Conservation (phyloP, 106 monocot species). For the Alisma plantagoaquatica region DNA sequence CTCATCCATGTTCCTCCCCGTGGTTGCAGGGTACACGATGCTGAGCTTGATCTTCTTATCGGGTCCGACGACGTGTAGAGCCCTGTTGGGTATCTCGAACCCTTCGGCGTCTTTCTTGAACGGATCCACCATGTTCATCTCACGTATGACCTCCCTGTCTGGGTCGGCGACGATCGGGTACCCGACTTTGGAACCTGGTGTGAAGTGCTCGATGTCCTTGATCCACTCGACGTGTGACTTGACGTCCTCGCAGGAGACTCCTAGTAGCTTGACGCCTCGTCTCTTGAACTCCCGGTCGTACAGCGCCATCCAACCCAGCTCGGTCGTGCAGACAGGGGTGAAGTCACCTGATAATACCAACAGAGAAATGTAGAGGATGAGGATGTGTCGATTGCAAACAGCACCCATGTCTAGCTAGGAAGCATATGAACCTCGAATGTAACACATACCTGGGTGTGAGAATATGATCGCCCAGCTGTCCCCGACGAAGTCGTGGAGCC, state of each 20-base stretch:
- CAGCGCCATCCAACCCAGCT: slow-evolving; percentile 48
- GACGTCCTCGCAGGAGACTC: too few species aligned
- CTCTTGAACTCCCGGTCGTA: slow-evolving; percentile 47
- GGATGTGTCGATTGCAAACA: too few species aligned
- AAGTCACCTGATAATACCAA: slow-evolving; percentile 29
- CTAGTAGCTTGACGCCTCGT: slow-evolving; percentile 58
- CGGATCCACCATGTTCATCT: slow-evolving; percentile 70
- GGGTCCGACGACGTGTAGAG: too few species aligned
- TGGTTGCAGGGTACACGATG: slow-evolving; percentile 55
- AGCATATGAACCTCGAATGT: too few species aligned
- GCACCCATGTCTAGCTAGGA: too few species aligned
- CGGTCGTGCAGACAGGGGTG: slow-evolving; percentile 71
- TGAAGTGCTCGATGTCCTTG: slow-evolving; percentile 53
- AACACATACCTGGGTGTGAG: slow-evolving; percentile 77
- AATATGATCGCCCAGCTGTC: slow-evolving; percentile 52
- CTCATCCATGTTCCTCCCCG: slow-evolving; percentile 72
- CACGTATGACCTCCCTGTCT: slow-evolving; percentile 26
- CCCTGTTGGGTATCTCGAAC: slow-evolving; percentile 27
- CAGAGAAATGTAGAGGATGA: background rate
- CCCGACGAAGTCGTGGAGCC: slow-evolving; percentile 57
- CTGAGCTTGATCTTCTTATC: slow-evolving; percentile 53
- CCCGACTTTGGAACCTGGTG: slow-evolving; percentile 27
- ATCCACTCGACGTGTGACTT: slow-evolving; percentile 46
- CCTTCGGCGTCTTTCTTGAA: slow-evolving; percentile 36
- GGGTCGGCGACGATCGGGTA: slow-evolving; percentile 62